Evolutionary conservation across 108 stramenopile genomes (phyloP).

Genomic region (Parmales sp.): DNA sequence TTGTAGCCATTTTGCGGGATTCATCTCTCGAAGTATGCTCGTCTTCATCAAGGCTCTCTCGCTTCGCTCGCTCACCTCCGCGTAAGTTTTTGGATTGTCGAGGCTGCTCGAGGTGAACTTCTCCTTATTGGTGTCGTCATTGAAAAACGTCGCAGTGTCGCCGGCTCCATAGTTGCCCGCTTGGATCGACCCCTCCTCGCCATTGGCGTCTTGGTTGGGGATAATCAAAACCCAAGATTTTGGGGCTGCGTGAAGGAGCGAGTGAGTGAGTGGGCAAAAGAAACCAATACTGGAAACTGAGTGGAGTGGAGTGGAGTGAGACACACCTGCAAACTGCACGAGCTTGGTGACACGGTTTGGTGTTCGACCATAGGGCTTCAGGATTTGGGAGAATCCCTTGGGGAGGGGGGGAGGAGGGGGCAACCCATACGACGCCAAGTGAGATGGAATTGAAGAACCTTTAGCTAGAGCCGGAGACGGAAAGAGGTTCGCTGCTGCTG

Average conservation of each 20-base stretch:
- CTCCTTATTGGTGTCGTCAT: slow-evolving; percentile 13
- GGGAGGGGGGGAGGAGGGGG: slow-evolving; percentile 51
- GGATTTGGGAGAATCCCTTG: slow-evolving; percentile 66
- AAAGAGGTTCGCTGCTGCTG: no score
- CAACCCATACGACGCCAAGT: slow-evolving; percentile 60
- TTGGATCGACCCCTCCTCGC: slow-evolving; percentile 87
- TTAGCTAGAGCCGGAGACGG: no score
- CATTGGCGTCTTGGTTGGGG: slow-evolving; percentile 81
- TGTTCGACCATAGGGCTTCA: slow-evolving; percentile 72
- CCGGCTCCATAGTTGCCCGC: slow-evolving; percentile 91
- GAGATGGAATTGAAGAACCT: no score
- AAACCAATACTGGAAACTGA: no score
- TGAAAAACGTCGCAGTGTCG: slow-evolving; percentile 85
- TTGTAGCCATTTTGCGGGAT: no score
- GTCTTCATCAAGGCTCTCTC: no score
- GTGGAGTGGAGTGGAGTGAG: no score
- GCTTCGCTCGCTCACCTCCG: no score
- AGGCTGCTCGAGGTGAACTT: not conserved
- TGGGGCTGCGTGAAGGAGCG: no score
- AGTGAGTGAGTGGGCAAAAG: no score
- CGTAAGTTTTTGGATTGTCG: no score
- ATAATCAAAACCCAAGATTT: slow-evolving; percentile 82
- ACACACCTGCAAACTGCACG: slow-evolving; percentile 70
- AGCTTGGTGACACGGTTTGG: slow-evolving; percentile 74
- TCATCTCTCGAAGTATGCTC: no score